phyloP scores from a whole-genome alignment of 306 rosid genomes.

The Calophaca sinica region DNA sequence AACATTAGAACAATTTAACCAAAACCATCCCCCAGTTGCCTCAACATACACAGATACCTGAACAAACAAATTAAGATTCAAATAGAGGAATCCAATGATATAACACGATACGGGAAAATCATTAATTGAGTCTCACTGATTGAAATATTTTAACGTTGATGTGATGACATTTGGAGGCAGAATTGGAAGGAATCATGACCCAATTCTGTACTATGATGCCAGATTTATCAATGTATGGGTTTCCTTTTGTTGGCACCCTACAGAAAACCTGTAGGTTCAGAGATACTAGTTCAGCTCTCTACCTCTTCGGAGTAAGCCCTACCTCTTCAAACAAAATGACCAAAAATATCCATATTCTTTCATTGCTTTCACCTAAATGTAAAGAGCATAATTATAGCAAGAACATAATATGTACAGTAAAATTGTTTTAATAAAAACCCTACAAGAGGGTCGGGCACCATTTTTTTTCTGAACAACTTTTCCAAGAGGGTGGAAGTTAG shows the following conservation, averaged over 20 bases:
- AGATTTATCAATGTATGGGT: conserved; percentile 20
- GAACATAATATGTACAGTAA: too few relatives aligned
- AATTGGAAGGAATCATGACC: conserved; percentile 26
- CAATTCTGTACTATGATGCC: conserved; percentile 34
- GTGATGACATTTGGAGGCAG: conserved; percentile 23
- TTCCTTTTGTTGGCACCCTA: conserved; percentile 27
- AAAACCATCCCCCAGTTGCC: conserved; percentile 7
- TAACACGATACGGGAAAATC: conserved; percentile 14
- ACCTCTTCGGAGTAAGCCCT: neutral
- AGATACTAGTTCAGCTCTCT: conserved; percentile 12
- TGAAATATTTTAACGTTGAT: neutral
- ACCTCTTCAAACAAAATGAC: too few relatives aligned
- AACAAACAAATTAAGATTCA: conserved; percentile 28
- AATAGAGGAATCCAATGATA: conserved; percentile 23
- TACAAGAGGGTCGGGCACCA: neutral
- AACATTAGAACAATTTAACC: neutral
- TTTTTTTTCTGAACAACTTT: neutral
- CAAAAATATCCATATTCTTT: too few relatives aligned
- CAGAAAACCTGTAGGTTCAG: conserved; percentile 36
- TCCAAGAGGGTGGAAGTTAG: neutral
- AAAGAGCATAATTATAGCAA: too few relatives aligned
- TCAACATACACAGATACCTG: neutral
- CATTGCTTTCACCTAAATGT: conserved; percentile 17
- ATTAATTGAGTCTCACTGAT: neutral
- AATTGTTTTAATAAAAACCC: too few relatives aligned